phyloP scores from a whole-genome alignment of 495 filamentous ascomycete genomes.

The Xylaria castorea region DNA sequence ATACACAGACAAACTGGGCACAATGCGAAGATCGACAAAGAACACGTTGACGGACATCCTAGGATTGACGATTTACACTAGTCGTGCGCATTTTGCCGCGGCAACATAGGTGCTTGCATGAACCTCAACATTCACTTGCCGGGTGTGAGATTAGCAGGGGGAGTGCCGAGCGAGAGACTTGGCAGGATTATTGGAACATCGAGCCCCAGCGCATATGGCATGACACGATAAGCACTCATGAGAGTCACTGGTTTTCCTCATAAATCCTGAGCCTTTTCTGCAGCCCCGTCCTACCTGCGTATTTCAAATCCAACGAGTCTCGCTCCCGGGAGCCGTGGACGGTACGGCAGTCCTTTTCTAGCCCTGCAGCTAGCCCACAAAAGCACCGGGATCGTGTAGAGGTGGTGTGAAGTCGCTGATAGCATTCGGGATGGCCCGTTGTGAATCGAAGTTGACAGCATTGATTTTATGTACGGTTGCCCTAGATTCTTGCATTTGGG shows the following conservation, averaged over 20 bases:
- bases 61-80: not conserved
- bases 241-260: slow-evolving; percentile 3
- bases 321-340: not conserved
- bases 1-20: not conserved
- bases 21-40: not conserved
- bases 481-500: not conserved
- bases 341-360: not conserved
- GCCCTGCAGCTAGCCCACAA: not conserved
- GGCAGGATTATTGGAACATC: not conserved
- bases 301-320: not conserved
- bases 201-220: not conserved
- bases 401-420: slow-evolving; percentile 5
- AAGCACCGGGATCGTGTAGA: slow-evolving; percentile 1
- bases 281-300: not conserved
- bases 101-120: not conserved
- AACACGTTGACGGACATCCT: not conserved
- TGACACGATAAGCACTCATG: not conserved
- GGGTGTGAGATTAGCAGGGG: not conserved
- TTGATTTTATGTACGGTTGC: slow-evolving; percentile 22
- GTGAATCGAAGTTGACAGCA: slow-evolving; percentile 1
- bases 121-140: slow-evolving; percentile 8
- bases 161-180: not conserved
- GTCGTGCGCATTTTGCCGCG: not conserved
- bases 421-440: slow-evolving; percentile 11
- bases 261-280: not conserved